Conservation (phyloP, 768 basidiomycete species). For the Rhodosporidiobolus sp. region DNA sequence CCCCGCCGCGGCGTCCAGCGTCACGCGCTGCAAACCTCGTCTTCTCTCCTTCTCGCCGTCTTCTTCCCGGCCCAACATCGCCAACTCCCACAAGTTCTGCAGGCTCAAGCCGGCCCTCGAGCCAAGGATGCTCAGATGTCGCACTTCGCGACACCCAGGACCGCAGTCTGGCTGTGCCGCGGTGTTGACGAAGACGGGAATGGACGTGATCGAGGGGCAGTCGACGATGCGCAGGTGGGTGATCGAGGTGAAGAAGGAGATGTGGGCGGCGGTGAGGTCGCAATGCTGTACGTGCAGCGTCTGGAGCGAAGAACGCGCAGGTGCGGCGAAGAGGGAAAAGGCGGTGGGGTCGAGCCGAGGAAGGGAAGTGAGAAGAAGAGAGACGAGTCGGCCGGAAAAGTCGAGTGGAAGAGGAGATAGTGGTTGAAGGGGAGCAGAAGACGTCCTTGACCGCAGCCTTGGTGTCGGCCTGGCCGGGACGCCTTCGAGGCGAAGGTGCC, state of each 20-base stretch:
- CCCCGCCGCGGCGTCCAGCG: neutral
- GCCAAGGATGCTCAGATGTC: slow-evolving; percentile 1
- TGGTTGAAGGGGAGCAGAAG: too few relatives aligned
- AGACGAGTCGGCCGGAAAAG: neutral
- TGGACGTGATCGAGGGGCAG: neutral
- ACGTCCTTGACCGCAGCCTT: too few relatives aligned
- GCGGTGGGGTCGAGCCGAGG: neutral
- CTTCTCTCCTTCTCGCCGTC: neutral
- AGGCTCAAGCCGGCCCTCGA: neutral
- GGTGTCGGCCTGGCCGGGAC: neutral
- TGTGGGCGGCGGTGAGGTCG: slow-evolving; percentile 2
- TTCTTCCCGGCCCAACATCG: neutral
- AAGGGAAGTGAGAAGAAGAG: slow-evolving; percentile 7
- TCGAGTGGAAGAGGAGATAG: neutral
- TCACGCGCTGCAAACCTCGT: neutral
- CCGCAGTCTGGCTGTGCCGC: neutral
- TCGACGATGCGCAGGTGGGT: slow-evolving; percentile 2
- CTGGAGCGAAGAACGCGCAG: neutral
- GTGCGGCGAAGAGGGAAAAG: slow-evolving; percentile 6
- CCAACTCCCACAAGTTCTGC: slow-evolving; percentile 9
- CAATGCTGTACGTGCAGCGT: slow-evolving; percentile 1
- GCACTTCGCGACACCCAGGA: neutral
- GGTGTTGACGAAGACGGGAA: slow-evolving; percentile 1
- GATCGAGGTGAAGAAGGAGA: slow-evolving; percentile 3
- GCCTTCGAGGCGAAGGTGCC: neutral